These are phyloP conservation scores for Pichia sp. DNA, from an alignment of 1,139 yeast species.

Conservation along the genomic window DNA sequence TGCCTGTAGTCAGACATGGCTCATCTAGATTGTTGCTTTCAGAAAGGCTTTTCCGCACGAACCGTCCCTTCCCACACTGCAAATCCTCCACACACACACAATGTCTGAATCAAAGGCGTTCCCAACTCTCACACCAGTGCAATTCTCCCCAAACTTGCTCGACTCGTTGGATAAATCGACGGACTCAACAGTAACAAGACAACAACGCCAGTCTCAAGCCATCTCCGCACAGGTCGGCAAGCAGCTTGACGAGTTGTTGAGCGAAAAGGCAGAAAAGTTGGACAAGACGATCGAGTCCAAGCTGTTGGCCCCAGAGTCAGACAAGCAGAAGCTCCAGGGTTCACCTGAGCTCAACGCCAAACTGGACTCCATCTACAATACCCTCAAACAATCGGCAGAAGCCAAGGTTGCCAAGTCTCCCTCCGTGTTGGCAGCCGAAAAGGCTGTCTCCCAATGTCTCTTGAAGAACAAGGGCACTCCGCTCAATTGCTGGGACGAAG, in stretches of 20 bases:
- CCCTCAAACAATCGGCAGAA: conserved; percentile 28
- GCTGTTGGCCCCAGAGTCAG: not conserved
- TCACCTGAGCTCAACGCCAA: conserved; percentile 38
- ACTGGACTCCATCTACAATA: conserved; percentile 37
- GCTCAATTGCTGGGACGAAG: conserved; percentile 85
- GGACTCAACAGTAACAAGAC: conserved; percentile 79
- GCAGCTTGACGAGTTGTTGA: conserved; percentile 60
- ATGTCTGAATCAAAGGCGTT: conserved; percentile 45
- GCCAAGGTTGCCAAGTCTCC: conserved; percentile 29
- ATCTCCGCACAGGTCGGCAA: conserved; percentile 72
- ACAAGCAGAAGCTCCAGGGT: conserved; percentile 29
- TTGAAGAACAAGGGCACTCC: conserved; percentile 65
- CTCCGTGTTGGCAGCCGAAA: conserved; percentile 45
- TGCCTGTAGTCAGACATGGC: no score
- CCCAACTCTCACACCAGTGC: conserved; percentile 65
- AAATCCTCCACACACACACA: not conserved
- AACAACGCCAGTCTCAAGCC: conserved; percentile 72
- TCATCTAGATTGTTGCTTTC: no score
- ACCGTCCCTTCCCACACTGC: no score
- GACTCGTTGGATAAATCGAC: conserved; percentile 61
- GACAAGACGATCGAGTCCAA: conserved; percentile 45
- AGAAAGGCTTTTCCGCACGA: no score
- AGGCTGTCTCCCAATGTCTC: conserved; percentile 60
- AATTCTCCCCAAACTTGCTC: conserved; percentile 64
- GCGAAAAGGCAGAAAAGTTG: conserved; percentile 48